Evolutionary conservation across 345 rosid genomes (phyloP).

Genomic region (Sisymbrium altissimum): DNA sequence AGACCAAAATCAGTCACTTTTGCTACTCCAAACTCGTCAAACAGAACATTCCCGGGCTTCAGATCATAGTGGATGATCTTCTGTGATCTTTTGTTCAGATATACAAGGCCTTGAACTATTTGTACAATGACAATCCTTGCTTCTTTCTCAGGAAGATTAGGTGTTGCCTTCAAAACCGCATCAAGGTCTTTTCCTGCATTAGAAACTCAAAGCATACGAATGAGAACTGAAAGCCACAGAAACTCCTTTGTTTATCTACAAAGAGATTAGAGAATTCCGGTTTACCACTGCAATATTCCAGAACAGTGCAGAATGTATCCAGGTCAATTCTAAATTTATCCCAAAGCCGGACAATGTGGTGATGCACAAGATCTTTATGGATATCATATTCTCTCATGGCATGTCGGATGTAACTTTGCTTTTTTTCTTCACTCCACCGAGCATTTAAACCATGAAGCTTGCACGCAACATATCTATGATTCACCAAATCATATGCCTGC

Average conservation of each 20-base stretch:
- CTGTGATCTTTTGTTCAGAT: conserved; percentile 79
- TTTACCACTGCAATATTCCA: conserved; percentile 94
- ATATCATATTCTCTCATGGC: conserved; percentile 94
- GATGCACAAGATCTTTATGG: conserved; percentile 97
- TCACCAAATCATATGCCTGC: conserved; percentile 99
- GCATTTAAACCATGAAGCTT: conserved; percentile 98
- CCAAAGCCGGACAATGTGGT: conserved; percentile 97
- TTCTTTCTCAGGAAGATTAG: conserved; percentile 89
- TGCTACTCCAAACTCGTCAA: conserved; percentile 93
- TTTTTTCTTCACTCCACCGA: conserved; percentile 99
- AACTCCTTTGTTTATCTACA: background rate
- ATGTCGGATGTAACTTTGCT: conserved; percentile 95
- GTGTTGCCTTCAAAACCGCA: conserved; percentile 96
- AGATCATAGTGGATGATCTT: conserved; percentile 97
- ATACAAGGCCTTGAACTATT: conserved; percentile 93
- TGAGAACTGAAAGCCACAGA: conserved; percentile 7
- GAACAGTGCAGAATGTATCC: conserved; percentile 93
- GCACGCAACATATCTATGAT: conserved; percentile 95
- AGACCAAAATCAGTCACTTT: conserved; percentile 99
- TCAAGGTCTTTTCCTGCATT: conserved; percentile 95
- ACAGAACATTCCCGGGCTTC: conserved; percentile 98
- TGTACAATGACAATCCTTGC: conserved; percentile 89
- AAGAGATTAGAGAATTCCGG: conserved; percentile 14
- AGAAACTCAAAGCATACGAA: background rate
- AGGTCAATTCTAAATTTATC: conserved; percentile 95